phyloP scores from a whole-genome alignment of 805 yeast genomes.

The Metschnikowia anglica region DNA sequence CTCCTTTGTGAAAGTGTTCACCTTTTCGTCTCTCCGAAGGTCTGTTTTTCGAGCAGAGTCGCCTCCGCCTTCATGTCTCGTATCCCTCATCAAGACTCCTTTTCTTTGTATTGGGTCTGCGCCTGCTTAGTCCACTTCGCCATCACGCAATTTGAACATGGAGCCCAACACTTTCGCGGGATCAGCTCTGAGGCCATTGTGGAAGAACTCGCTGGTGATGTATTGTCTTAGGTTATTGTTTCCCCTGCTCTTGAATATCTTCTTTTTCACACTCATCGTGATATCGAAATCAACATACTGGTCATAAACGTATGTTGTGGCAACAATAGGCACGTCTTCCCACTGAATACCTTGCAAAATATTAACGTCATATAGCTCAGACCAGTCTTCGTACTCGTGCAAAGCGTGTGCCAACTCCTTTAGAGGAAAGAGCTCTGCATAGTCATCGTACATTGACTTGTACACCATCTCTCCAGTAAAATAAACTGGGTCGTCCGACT shows the following conservation, averaged over 20 bases:
- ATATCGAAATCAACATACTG: slow-evolving; percentile 52
- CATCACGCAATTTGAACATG: slow-evolving; percentile 40
- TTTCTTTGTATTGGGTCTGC: too few species aligned
- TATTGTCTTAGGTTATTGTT: slow-evolving; percentile 38
- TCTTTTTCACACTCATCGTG: slow-evolving; percentile 35
- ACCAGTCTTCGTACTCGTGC: slow-evolving; percentile 37
- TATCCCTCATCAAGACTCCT: too few species aligned
- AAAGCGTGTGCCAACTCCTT: slow-evolving; percentile 40
- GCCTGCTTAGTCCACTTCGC: slow-evolving; percentile 36
- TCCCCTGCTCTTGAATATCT: slow-evolving; percentile 29
- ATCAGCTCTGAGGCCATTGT: slow-evolving; percentile 48
- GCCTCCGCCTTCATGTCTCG: too few species aligned
- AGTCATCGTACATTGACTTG: slow-evolving; percentile 51
- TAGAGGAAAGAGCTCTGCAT: slow-evolving; percentile 40
- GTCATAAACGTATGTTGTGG: slow-evolving; percentile 49
- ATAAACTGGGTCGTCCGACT: slow-evolving; percentile 26
- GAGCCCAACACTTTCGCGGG: slow-evolving; percentile 40
- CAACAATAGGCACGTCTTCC: slow-evolving; percentile 45
- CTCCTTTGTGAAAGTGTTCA: too few species aligned
- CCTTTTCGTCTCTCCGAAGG: too few species aligned
- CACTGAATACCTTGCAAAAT: slow-evolving; percentile 30
- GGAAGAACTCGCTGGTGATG: slow-evolving; percentile 51
- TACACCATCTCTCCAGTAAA: slow-evolving; percentile 60
- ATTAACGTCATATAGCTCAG: slow-evolving; percentile 34
- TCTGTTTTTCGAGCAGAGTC: too few species aligned